Evolutionary conservation across 768 basidiomycete species (phyloP).

Genomic region (Floccularia luteovirens): DNA sequence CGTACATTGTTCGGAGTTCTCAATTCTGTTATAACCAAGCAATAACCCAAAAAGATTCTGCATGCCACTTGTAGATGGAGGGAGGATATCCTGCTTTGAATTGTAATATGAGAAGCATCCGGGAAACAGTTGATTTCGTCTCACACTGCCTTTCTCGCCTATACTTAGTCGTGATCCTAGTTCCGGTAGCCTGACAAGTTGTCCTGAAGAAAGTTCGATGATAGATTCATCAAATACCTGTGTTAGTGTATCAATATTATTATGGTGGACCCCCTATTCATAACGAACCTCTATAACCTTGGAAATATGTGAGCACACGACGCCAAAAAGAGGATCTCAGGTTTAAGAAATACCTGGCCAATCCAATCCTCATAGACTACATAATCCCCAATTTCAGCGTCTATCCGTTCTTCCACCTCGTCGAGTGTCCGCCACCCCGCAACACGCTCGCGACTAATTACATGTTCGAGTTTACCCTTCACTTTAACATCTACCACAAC

Average conservation of each 20-base stretch:
- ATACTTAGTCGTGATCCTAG: constrained; percentile 68
- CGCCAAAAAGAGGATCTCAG: not conserved
- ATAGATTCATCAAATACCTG: constrained; percentile 83
- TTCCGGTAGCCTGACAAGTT: constrained; percentile 69
- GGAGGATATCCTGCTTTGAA: constrained; percentile 53
- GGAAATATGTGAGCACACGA: constrained; percentile 6
- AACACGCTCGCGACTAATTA: constrained; percentile 52
- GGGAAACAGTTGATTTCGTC: constrained; percentile 17
- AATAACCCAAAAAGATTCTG: constrained; percentile 39
- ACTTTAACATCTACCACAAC: constrained; percentile 61
- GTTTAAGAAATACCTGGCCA: constrained; percentile 58
- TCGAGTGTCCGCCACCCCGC: constrained; percentile 55
- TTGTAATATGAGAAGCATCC: not conserved
- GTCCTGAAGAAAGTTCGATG: constrained; percentile 56
- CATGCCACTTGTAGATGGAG: constrained; percentile 36
- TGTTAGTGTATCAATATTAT: constrained; percentile 6
- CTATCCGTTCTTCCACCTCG: constrained; percentile 48
- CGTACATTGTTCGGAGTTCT: constrained; percentile 45
- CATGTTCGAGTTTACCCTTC: constrained; percentile 66
- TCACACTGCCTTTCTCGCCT: constrained; percentile 69
- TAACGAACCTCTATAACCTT: constrained; percentile 70
- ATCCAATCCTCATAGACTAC: constrained; percentile 83
- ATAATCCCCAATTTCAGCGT: constrained; percentile 74
- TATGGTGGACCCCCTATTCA: constrained; percentile 5
- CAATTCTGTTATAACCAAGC: constrained; percentile 33